Percentiles rank a stretch among this genome's conserved stretches.
phyloP scores from a whole-genome alignment of 768 basidiomycete species.

The Russula foetens region DNA sequence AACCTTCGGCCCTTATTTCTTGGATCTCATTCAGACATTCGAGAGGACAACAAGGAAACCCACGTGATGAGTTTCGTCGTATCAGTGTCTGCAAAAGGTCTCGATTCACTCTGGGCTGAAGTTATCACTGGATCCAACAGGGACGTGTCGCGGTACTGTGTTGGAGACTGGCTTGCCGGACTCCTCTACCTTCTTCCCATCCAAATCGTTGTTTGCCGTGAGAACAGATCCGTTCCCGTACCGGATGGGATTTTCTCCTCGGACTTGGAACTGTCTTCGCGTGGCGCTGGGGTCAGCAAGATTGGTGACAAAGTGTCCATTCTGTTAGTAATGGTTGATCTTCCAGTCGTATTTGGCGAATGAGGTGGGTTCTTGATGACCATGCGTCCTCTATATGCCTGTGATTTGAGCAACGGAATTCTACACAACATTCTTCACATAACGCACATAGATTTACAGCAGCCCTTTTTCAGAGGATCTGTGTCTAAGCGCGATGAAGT shows the following conservation, averaged over 20 bases:
- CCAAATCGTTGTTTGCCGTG: conserved; percentile 49
- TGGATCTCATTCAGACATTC: conserved; percentile 37
- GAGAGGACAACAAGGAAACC: conserved; percentile 47
- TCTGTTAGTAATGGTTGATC: conserved; percentile 60
- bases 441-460: conserved; percentile 40
- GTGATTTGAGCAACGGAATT: conserved; percentile 57
- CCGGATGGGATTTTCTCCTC: conserved; percentile 49
- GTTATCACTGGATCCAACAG: conserved; percentile 5
- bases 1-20: conserved; percentile 37
- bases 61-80: conserved; percentile 34
- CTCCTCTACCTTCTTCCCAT: conserved; percentile 56
- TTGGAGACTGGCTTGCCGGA: conserved; percentile 57
- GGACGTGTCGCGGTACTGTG: conserved; percentile 33
- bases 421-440: conserved; percentile 44
- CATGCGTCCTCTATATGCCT: conserved; percentile 28
- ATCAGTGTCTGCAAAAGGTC: conserved; percentile 31
- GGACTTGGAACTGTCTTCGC: conserved; percentile 41
- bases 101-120: conserved; percentile 23
- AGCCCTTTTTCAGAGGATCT: too few relatives aligned
- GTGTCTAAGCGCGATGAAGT: too few relatives aligned
- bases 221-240: conserved; percentile 54
- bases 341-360: conserved; percentile 54
- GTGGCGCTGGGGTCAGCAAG: conserved; percentile 51
- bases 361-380: conserved; percentile 30
- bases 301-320: conserved; percentile 47